Conservation (phyloP, 768 basidiomycete genomes). For the Hygrocybe punicea region DNA sequence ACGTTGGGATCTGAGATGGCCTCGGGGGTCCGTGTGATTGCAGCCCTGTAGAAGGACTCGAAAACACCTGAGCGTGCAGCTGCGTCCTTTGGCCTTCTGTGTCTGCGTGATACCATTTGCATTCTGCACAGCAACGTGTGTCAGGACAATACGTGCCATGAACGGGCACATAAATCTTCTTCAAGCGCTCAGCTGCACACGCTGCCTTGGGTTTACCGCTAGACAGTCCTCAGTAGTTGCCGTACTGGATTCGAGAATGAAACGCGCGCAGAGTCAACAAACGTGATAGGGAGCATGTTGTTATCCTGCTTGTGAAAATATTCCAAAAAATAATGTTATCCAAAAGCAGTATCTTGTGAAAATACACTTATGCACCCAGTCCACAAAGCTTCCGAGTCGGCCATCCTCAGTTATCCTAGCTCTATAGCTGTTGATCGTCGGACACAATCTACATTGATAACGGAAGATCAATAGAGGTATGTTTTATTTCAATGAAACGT, state of each 20-base stretch:
- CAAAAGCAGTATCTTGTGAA: no score
- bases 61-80: constrained; percentile 18
- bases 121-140: constrained; percentile 48
- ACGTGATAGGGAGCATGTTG: constrained; percentile 91
- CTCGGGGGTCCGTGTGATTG: neutral
- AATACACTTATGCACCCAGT: no score
- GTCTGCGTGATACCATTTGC: no score
- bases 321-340: neutral
- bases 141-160: neutral
- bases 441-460: no score
- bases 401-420: no score
- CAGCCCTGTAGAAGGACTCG: constrained; percentile 8
- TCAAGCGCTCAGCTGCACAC: constrained; percentile 82
- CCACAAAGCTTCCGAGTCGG: no score
- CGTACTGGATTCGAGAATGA: constrained; percentile 98
- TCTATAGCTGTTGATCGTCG: no score
- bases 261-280: constrained; percentile 87
- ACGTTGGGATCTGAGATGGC: neutral
- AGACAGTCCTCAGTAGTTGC: constrained; percentile 94
- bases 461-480: no score
- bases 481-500: no score
- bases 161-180: constrained; percentile 63
- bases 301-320: constrained; percentile 89
- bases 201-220: constrained; percentile 90
- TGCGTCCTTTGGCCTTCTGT: constrained; percentile 18